Percentiles rank a stretch among this genome's conserved stretches.
Conservation (phyloP, 176 grass and related monocot genomes). For the Eleusine coracana region DNA sequence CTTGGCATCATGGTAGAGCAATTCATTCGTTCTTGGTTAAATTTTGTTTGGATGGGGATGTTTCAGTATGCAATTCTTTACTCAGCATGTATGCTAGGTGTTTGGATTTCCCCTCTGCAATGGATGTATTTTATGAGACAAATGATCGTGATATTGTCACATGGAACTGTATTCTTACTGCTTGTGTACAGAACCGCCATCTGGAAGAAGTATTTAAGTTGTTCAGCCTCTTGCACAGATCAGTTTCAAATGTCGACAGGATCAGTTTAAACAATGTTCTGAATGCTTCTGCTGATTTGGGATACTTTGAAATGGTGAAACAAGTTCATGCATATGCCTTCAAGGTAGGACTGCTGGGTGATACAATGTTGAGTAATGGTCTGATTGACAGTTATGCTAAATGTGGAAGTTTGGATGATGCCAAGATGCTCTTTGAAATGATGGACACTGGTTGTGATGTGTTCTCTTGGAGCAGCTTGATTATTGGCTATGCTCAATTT, state of each 20-base stretch:
- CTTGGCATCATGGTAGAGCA: slow-evolving; percentile 55
- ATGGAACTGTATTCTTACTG: slow-evolving; percentile 62
- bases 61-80: slow-evolving; percentile 54
- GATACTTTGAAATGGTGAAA: slow-evolving; percentile 64
- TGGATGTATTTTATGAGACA: slow-evolving; percentile 48
- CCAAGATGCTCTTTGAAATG: slow-evolving; percentile 63
- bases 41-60: slow-evolving; percentile 41
- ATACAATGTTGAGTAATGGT: slow-evolving; percentile 55
- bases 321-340: slow-evolving; percentile 55
- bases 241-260: slow-evolving; percentile 51
- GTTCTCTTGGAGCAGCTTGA: slow-evolving; percentile 89
- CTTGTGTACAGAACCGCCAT: slow-evolving; percentile 50
- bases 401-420: slow-evolving; percentile 78
- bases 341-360: slow-evolving; percentile 50
- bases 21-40: slow-evolving; percentile 65
- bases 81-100: slow-evolving; percentile 62
- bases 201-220: slow-evolving; percentile 51
- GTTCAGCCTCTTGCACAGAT: slow-evolving; percentile 51
- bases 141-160: slow-evolving; percentile 46
- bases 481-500: slow-evolving; percentile 87
- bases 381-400: slow-evolving; percentile 87
- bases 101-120: slow-evolving; percentile 52
- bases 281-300: slow-evolving; percentile 65
- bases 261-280: slow-evolving; percentile 68
- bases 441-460: slow-evolving; percentile 57